These are phyloP conservation scores for Pisolithus tinctorius DNA, from an alignment of 768 basidiomycete species.

Conservation along the genomic window DNA sequence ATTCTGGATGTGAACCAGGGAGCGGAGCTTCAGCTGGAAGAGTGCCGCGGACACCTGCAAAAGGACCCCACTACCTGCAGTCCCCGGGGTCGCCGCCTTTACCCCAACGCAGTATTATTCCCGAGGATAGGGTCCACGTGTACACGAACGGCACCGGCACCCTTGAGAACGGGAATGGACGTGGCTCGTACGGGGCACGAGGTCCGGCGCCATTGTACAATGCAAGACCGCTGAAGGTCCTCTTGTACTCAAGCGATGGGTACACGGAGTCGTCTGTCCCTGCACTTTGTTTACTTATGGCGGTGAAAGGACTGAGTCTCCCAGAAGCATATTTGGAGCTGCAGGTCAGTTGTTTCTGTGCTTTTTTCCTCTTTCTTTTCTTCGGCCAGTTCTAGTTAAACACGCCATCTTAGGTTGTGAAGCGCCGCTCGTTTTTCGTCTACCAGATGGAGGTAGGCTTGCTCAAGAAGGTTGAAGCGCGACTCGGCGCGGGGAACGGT, in stretches of 20 bases:
- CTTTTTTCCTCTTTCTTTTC: not conserved
- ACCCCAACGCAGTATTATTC: not conserved
- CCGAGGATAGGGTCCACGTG: slow-evolving; percentile 1
- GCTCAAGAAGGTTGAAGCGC: slow-evolving; percentile 61
- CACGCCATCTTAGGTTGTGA: slow-evolving; percentile 37
- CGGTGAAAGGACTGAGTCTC: slow-evolving; percentile 52
- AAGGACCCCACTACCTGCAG: slow-evolving; percentile 7
- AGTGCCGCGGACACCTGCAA: slow-evolving; percentile 4
- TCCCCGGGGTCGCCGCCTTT: slow-evolving; percentile 15
- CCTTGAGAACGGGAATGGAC: slow-evolving; percentile 1
- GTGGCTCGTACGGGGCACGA: slow-evolving; percentile 6
- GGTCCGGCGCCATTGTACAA: slow-evolving; percentile 28
- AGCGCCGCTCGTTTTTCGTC: slow-evolving; percentile 84
- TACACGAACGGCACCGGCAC: slow-evolving; percentile 17
- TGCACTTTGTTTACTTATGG: slow-evolving; percentile 85
- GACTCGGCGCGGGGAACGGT: slow-evolving; percentile 25
- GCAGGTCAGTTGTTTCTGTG: slow-evolving; percentile 38
- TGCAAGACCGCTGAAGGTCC: slow-evolving; percentile 62
- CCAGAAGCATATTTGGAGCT: slow-evolving; percentile 92
- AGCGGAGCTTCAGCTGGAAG: not conserved
- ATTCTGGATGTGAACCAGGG: not conserved
- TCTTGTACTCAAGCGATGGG: slow-evolving; percentile 80
- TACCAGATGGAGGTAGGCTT: slow-evolving; percentile 76
- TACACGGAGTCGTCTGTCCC: slow-evolving; percentile 91
- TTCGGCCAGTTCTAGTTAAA: not conserved